Base-by-base conservation (phyloP, 169 alveolate species). In the Eimeria necatrix region DNA sequence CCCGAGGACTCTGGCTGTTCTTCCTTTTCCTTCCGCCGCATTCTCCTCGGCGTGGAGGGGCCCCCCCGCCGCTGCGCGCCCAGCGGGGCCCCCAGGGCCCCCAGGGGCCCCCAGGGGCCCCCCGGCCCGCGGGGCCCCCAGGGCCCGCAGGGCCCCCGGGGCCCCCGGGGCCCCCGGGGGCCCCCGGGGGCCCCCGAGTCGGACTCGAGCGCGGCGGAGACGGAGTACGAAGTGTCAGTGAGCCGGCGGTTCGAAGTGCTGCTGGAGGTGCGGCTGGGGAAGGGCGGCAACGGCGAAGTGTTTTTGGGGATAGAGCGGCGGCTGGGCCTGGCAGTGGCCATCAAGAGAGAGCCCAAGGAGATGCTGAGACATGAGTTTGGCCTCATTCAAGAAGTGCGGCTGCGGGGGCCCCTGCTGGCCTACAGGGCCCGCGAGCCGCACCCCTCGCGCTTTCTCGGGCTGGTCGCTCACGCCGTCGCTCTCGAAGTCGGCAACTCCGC, bases 231-330 rank as follows among this genome's bases (percentile, higher is more conserved):
- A 48, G 5, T 81, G 7, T 56, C 91, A 2, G 74, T 81, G 51
- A 52, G 56, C 68, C 74, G 91, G 41, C 91, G 91, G 3, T 81
- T 81, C 48, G 91, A 81, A 81, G 53, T 81, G 12, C 53, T 81
- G 9, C 74, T 56, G 71, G 91, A 81, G 46, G 41, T 61, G 49
- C 70, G 91, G 7, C 49, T 81, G 9, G 91, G 91, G 12, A 81
- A 81, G 41, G 91, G 91, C 9, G 91, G 91, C 48, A 81, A 81
- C 49, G 91, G 91, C 22, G 91, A 81, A 53, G 91, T 81, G 1
- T 81, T 81, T 26, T 56, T 81, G 14, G 91, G 74, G 24, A 81
- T 81, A 7, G 74, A 81, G 32, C 61, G 91, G 53, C 51, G n/a
- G 14, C 91, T 10, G 46, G 91, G 91, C 4, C 41, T 4, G 53